Conservation (phyloP, 331 rosid species). For the Stylosanthes scabra region DNA sequence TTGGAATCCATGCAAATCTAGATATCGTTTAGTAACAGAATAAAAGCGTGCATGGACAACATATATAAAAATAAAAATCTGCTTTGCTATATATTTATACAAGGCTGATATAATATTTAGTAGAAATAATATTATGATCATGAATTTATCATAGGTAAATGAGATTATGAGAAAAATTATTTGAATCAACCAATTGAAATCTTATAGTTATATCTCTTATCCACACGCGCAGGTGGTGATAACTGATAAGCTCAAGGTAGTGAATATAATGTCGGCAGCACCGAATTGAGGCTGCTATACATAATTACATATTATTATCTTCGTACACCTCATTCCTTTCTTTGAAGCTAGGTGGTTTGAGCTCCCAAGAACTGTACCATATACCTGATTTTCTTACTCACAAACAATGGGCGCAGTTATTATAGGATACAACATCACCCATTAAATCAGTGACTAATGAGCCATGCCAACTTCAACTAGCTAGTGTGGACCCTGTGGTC, state of each 20-base stretch:
- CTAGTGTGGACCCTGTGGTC: conserved; percentile 21
- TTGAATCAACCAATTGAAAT: conserved; percentile 1
- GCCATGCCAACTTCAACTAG: conserved; percentile 13
- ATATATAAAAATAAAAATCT: too few relatives aligned
- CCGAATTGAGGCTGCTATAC: neutral
- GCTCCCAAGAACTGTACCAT: conserved; percentile 4
- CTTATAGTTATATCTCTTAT: conserved; percentile 2
- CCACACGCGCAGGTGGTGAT: neutral
- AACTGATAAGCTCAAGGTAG: conserved; percentile 7
- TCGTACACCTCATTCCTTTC: neutral
- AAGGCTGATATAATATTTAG: too few relatives aligned
- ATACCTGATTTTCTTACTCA: neutral
- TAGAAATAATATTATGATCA: neutral
- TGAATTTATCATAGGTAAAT: neutral
- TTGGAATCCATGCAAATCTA: too few relatives aligned
- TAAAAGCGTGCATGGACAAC: neutral
- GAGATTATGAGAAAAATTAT: neutral
- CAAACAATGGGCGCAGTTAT: conserved; percentile 3
- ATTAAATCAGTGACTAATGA: neutral
- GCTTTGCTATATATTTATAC: too few relatives aligned
- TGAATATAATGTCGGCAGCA: neutral
- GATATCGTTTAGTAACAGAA: too few relatives aligned
- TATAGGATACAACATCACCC: neutral
- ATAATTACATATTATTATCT: neutral
- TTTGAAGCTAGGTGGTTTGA: neutral